Percentiles rank a stretch among this genome's conserved stretches.
These are phyloP conservation scores for Furcasterigmium sp. DNA, from an alignment of 2,329 filamentous ascomycete genomes.

Conservation along the genomic window DNA sequence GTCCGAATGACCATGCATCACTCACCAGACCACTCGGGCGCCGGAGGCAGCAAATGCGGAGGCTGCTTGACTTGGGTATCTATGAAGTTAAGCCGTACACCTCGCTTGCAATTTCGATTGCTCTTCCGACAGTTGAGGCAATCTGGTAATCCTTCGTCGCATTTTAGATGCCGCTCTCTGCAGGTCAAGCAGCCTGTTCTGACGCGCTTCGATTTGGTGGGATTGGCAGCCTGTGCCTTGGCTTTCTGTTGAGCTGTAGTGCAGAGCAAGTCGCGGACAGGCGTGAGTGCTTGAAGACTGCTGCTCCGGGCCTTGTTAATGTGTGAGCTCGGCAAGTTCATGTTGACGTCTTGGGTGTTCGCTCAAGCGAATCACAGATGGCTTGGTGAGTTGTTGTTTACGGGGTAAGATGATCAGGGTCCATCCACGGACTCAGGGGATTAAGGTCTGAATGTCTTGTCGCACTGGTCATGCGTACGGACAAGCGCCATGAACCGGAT, in stretches of 20 bases:
- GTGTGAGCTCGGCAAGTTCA: constrained; percentile 13
- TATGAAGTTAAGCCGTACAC: constrained; percentile 85
- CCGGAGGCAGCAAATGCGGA: constrained; percentile 50
- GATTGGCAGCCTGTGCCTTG: constrained; percentile 12
- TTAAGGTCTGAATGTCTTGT: constrained; percentile 3
- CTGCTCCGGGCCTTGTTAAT: constrained; percentile 6
- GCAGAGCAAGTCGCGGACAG: constrained; percentile 9
- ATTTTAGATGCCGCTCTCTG: constrained; percentile 84
- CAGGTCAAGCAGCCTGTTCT: constrained; percentile 90
- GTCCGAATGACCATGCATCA: constrained; percentile 5
- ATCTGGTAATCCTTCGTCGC: constrained; percentile 65
- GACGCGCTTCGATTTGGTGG: constrained; percentile 72
- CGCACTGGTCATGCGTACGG: background rate
- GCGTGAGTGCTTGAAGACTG: constrained; percentile 11
- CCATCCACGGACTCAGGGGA: constrained; percentile 5
- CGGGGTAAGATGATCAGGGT: constrained; percentile 22
- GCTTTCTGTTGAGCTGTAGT: constrained; percentile 10
- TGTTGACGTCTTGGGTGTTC: constrained; percentile 18
- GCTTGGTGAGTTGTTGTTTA: constrained; percentile 18
- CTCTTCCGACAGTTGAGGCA: constrained; percentile 84
- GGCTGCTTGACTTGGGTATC: constrained; percentile 71
- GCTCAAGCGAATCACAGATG: constrained; percentile 18
- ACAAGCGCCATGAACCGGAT: background rate
- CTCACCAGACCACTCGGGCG: constrained; percentile 60
- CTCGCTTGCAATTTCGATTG: constrained; percentile 77